Evolutionary conservation across 2,329 filamentous ascomycete species (phyloP), one percentile per base, ranked within the genome.

Genomic region (Diplodia corticola): DNA sequence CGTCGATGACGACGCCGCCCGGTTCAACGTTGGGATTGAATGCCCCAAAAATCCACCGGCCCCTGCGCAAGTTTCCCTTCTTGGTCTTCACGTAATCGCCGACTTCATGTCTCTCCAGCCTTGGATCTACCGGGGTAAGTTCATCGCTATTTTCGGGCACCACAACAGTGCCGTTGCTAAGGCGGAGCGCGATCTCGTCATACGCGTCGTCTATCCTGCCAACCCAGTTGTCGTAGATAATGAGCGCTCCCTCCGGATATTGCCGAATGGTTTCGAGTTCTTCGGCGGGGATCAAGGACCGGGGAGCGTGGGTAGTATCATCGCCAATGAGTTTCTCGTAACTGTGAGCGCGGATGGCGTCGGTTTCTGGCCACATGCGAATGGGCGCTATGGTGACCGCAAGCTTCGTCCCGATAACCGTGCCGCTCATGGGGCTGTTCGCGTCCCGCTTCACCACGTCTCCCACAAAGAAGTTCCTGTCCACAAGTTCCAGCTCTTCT

Each of bases 141-240:
- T 84, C 80, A 13, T 76, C 71, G 0, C 82, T 75, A 40, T 83
- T 78, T 30, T 81, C 76, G 10, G 86, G 78, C 3, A 83, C 79
- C 9, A 88, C 85, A 2, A 87, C 81, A 35, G 79, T 83, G 55
- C 82, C 82, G 71, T 88, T 83, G 6, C 77, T 71, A 13, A 88
- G 78, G 49, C 78, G 80, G 28, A 88, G 68, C 1, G 83, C 78
- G 15, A 87, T 77, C 61, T 84, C 80, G 55, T 83, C 80, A 33
- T 80, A 77, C 51, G 84, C 77, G 2, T 81, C 78, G 60, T 82
- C 79, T 4, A 88, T 80, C 12, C 81, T 74, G 1, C 86, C 86
- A 4, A 88, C 72, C 83, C 85, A 88, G 69, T 84, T 80, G 20
- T 81, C 77, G 71, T 83, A 85, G 13, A 87, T 77, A 24, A 88